Base-by-base conservation (phyloP, 2,329 filamentous ascomycete species). In the Gnomoniopsis sp. region DNA sequence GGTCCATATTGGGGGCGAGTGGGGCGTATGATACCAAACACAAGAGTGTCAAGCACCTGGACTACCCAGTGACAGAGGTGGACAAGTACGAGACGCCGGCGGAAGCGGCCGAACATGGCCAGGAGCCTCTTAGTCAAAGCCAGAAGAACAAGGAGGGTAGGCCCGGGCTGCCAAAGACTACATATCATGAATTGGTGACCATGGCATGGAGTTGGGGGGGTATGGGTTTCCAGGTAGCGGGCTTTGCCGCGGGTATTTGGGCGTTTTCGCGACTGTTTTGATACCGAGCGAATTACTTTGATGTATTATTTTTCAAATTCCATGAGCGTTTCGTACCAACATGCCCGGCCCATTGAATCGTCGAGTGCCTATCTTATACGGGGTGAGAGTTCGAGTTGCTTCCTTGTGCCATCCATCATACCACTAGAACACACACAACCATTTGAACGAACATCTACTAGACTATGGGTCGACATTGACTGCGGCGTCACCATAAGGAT, bases 231-330 rank as follows among this genome's bases (percentile, higher is more conserved):
- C 22, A 36, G n/a, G 44, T 55, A 10, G 44, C 49, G 12, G 53
- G 53, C 19, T 21, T 55, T 4, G 33, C 19, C 15, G n/a, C 41
- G 12, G 53, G 53, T 30, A 17, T 49, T 6, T 55, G 53, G 53
- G 53, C 23, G 12, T 55, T 55, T n/a, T 55, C 53, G 21, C 49
- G 53, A 17, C 8, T 55, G 14, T 34, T 55, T 15, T 55, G 53
- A 55, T 19, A 19, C n/a, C 41, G 17, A 21, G 17, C 19, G 14
- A n/a, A 3, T 3, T 19, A 3, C 14, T 14, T 38, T 38, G 36
- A 14, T 38, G 17, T 17, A 15, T 14, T 38, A 15, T 7, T 17
- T 38, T 38, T n/a, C n/a, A n/a, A 30, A 30, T 30, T 30, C 26
- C 4, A 30, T 30, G 26, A 30, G 26, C 26, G 26, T 30, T 30